Evolutionary conservation across 495 filamentous ascomycete species (phyloP).

Genomic region (Penicillium cinerascens): DNA sequence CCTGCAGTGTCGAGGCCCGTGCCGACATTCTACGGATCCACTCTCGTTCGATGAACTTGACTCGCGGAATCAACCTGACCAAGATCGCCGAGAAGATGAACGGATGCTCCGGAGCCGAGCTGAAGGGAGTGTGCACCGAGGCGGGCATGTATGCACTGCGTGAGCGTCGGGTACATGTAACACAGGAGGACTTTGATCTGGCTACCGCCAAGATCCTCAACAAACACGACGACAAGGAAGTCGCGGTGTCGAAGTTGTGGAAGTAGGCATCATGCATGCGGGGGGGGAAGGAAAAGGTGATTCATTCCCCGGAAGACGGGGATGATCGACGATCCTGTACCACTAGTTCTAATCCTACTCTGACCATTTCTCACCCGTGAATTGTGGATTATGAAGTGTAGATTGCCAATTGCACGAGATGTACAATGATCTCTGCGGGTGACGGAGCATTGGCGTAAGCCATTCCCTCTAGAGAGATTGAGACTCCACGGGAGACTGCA

Average conservation of each 20-base stretch:
- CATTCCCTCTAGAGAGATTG: too few relatives aligned
- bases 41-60: conserved; percentile 96
- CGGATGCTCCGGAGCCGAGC: conserved; percentile 92
- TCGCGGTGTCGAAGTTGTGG: conserved; percentile 84
- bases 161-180: conserved; percentile 94
- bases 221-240: conserved; percentile 99
- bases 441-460: too few relatives aligned
- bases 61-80: conserved; percentile 91
- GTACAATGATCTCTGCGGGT: too few relatives aligned
- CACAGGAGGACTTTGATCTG: conserved; percentile 98
- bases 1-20: conserved; percentile 74
- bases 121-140: conserved; percentile 97
- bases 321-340: conserved; percentile 24
- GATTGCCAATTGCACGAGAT: neutral
- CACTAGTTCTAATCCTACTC: conserved; percentile 26
- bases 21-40: conserved; percentile 98
- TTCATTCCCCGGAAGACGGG: neutral
- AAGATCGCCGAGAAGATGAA: conserved; percentile 99
- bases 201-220: conserved; percentile 99
- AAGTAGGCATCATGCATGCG: conserved; percentile 55
- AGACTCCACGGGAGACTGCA: neutral
- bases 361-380: conserved; percentile 7
- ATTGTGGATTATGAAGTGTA: neutral
- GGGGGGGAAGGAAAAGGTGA: neutral
- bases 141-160: conserved; percentile 96